Evolutionary conservation across 345 rosid species (phyloP), one percentile per base, ranked within the genome.

Genomic region (Gossypium raimondii): DNA sequence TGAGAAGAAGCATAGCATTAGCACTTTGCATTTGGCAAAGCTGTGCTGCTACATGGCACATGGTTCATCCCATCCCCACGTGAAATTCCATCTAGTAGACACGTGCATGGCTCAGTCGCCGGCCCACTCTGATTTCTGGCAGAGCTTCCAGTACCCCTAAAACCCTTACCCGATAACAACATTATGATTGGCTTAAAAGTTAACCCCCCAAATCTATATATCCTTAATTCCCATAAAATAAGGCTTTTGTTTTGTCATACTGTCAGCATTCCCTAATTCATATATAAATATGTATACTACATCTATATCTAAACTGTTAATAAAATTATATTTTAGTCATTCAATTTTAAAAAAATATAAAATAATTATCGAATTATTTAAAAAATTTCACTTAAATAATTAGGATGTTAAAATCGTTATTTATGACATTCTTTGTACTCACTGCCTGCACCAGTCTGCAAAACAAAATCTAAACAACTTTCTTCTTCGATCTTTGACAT

Each of bases 21-120:
- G 38, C 38, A 34, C 63, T 18, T 69, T 1, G 34, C 55, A 43
- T 68, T 74, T 75, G 2, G 62, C 7, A 58, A 22, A 58, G 62
- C 16, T 58, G 62, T 29, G 11, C 16, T 29, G 24, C 13, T 11
- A 34, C 38, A 34, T 22, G 56, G 80, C 88, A 79, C 85, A 83
- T 83, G 88, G 80, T 13, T 51, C 60, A 58, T 53, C 56, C 47
- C 41, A 1, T 5, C 75, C 76, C 79, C 91, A 84, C 84, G 89
- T 85, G 87, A 82, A 80, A 74, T 55, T 48, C 64, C 70, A 78
- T 81, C 84, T 66, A 53, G 25, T 2, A 59, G 75, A 76, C 87
- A 85, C 87, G 87, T 81, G 91, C 79, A 3, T 17, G 70, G 76
- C 84, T 43, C 86, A 60, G 78, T 59, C 22, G 9, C 41, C 55